Percentiles rank a stretch among this genome's conserved stretches.
Evolutionary conservation across 192 early-diverging fungal genomes (phyloP).

Genomic region (Lunasporangiospora selenospora): DNA sequence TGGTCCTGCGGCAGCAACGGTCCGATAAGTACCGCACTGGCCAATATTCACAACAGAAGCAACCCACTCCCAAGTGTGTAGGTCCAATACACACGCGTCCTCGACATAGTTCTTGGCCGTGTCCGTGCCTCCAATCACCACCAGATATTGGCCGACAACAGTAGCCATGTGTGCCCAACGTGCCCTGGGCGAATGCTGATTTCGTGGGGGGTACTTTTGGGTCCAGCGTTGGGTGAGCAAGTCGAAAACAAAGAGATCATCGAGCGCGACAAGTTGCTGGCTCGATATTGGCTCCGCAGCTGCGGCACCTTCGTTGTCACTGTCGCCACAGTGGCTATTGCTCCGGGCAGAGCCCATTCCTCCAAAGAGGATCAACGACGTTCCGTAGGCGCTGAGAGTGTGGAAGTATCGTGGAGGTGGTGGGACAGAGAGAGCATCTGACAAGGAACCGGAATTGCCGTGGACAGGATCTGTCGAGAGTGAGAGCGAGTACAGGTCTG

Average conservation of each 20-base stretch:
- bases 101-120: constrained; percentile 34
- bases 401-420: constrained; percentile 39
- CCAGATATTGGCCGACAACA: constrained; percentile 26
- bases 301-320: constrained; percentile 24
- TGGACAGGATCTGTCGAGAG: constrained; percentile 43
- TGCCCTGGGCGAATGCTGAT: constrained; percentile 32
- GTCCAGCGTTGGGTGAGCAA: constrained; percentile 40
- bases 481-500: constrained; percentile 36
- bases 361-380: constrained; percentile 40
- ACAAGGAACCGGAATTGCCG: constrained; percentile 31
- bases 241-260: constrained; percentile 37
- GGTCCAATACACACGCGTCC: constrained; percentile 40
- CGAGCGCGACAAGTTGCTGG: constrained; percentile 23
- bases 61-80: constrained; percentile 47
- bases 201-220: constrained; percentile 23
- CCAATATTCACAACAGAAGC: constrained; percentile 38
- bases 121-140: constrained; percentile 45
- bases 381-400: constrained; percentile 41
- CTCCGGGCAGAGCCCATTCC: constrained; percentile 19
- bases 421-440: constrained; percentile 26
- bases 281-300: no score
- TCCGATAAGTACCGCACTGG: constrained; percentile 42
- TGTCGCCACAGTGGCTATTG: no score
- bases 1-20: constrained; percentile 36
- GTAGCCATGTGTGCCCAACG: constrained; percentile 46